Conservation (phyloP, 2,329 filamentous ascomycete genomes). For the Aureobasidium sp. region DNA sequence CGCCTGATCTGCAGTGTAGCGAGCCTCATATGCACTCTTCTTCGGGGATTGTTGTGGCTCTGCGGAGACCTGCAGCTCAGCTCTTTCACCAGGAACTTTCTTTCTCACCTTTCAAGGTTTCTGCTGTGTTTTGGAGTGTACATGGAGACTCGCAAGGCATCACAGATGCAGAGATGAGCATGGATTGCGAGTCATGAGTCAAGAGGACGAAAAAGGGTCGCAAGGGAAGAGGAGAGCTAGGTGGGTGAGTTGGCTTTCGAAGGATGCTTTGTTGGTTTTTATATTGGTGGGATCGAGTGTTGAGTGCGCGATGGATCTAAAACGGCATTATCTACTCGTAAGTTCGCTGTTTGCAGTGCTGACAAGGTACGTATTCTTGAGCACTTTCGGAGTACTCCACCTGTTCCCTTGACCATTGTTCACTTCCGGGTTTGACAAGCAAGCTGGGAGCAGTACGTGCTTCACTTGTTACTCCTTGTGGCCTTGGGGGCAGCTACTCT, state of each 20-base stretch:
- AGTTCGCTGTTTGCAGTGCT: not conserved
- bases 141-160: not conserved
- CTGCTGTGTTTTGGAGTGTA: not conserved
- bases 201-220: not conserved
- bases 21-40: not conserved
- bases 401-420: not conserved
- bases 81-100: not conserved
- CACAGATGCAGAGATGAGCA: not conserved
- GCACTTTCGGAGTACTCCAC: not conserved
- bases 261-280: not conserved
- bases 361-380: not conserved
- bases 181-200: not conserved
- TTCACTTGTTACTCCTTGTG: too few relatives aligned
- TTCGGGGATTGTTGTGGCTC: not conserved
- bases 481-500: too few relatives aligned
- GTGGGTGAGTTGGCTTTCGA: not conserved
- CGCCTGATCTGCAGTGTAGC: slow-evolving; percentile 8
- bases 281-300: not conserved
- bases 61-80: not conserved
- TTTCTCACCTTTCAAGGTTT: not conserved
- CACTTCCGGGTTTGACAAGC: not conserved
- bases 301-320: not conserved
- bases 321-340: not conserved
- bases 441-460: too few relatives aligned
- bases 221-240: not conserved